Conservation (phyloP, 2,329 filamentous ascomycete species). For the Diplodia seriata region DNA sequence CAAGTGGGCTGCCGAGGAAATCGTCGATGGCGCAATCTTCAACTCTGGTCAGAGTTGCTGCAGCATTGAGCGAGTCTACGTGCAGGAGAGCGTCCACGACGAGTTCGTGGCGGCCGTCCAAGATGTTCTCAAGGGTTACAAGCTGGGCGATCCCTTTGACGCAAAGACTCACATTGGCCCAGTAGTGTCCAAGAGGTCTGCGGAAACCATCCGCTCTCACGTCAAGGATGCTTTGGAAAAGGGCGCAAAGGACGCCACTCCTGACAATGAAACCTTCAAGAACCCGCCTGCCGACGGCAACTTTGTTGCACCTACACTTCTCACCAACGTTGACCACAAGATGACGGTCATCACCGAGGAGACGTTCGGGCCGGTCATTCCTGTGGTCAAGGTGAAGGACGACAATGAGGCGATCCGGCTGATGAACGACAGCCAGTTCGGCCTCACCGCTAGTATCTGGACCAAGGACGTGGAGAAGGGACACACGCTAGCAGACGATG, state of each 20-base stretch:
- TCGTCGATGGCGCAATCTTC: conserved; percentile 95
- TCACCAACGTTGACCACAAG: conserved; percentile 78
- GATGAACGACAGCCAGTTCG: conserved; percentile 96
- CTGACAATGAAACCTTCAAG: conserved; percentile 78
- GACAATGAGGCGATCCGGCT: conserved; percentile 81
- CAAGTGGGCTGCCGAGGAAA: conserved; percentile 89
- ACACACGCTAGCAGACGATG: conserved; percentile 75
- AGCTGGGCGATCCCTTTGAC: conserved; percentile 85
- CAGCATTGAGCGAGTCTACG: conserved; percentile 89
- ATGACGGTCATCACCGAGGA: conserved; percentile 94
- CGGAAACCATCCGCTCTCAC: conserved; percentile 77
- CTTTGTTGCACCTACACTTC: conserved; percentile 84
- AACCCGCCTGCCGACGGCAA: conserved; percentile 79
- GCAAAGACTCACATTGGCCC: conserved; percentile 83
- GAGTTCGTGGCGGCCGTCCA: conserved; percentile 80
- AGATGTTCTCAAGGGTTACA: conserved; percentile 78
- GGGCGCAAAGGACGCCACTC: conserved; percentile 84
- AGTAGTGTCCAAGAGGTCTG: conserved; percentile 82
- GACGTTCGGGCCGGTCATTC: conserved; percentile 92
- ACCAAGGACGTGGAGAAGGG: conserved; percentile 82
- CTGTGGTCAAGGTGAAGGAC: conserved; percentile 81
- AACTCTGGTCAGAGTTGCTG: conserved; percentile 99
- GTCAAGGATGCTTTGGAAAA: conserved; percentile 82
- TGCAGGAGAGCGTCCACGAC: conserved; percentile 84
- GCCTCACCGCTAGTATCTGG: conserved; percentile 96